Percentiles rank a stretch among this genome's conserved stretches.
These are phyloP conservation scores for Marasmius tenuissimus DNA, from an alignment of 1,284 basidiomycete species.

Conservation along the genomic window DNA sequence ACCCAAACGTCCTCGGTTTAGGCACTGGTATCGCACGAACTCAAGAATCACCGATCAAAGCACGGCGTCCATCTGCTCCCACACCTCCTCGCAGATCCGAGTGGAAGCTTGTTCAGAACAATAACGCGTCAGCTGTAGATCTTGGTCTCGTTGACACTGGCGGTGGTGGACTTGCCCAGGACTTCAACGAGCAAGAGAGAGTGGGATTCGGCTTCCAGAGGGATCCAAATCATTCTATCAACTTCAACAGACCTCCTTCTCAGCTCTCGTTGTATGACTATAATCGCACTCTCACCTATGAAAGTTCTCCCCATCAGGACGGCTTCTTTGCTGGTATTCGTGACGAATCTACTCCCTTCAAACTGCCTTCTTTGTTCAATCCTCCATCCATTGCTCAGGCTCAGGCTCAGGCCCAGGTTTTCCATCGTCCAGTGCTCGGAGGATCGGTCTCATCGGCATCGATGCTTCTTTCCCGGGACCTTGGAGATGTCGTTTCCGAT, in stretches of 20 bases:
- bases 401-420: no score
- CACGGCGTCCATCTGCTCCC: constrained; percentile 31
- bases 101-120: constrained; percentile 8
- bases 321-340: constrained; percentile 27
- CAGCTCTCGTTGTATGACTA: constrained; percentile 35
- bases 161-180: constrained; percentile 10
- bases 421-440: not conserved
- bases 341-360: constrained; percentile 29
- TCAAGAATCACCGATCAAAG: constrained; percentile 13
- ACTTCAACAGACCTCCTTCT: constrained; percentile 47
- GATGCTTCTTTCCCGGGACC: not conserved
- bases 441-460: not conserved
- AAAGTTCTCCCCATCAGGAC: constrained; percentile 15
- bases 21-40: not conserved
- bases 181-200: no score
- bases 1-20: no score
- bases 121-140: constrained; percentile 9
- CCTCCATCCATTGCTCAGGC: no score
- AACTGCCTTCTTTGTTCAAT: not conserved
- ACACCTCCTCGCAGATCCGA: constrained; percentile 14
- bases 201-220: constrained; percentile 12
- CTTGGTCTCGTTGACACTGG: not conserved
- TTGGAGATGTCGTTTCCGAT: not conserved
- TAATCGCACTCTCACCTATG: constrained; percentile 20
- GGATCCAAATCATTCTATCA: constrained; percentile 23